Percentiles rank a stretch among this genome's conserved stretches.
Conservation (phyloP, 2,329 filamentous ascomycete species). For the Coniosporium tulheliwenetii region DNA sequence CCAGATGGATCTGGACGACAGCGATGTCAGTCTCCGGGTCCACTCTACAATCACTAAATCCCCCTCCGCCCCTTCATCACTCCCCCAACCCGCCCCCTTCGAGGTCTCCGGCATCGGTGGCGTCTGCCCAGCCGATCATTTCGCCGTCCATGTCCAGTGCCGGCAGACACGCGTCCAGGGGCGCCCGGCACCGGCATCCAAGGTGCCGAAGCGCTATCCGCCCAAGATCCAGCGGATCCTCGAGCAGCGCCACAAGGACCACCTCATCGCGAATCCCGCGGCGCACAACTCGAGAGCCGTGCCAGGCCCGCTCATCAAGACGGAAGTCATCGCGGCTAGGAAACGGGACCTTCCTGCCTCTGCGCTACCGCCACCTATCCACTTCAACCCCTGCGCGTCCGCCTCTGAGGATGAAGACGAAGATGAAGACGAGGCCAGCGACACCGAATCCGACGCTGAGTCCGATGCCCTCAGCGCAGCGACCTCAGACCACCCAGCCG, state of each 20-base stretch:
- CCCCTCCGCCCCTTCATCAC: constrained; percentile 6
- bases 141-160: constrained; percentile 33
- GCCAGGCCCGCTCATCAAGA: constrained; percentile 32
- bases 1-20: constrained; percentile 17
- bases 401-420: constrained; percentile 18
- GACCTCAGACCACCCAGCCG: constrained; percentile 8
- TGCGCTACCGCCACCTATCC: constrained; percentile 25
- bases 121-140: constrained; percentile 41
- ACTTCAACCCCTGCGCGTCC: constrained; percentile 18
- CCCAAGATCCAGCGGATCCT: not conserved
- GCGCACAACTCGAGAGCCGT: too few relatives aligned
- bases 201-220: too few relatives aligned
- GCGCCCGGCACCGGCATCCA: not conserved
- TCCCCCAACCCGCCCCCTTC: constrained; percentile 8
- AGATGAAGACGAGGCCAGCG: constrained; percentile 17
- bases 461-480: constrained; percentile 4
- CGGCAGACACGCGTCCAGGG: not conserved
- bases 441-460: constrained; percentile 19
- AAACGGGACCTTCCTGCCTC: constrained; percentile 41
- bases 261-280: not conserved
- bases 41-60: constrained; percentile 17
- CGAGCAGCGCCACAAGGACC: not conserved
- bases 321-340: constrained; percentile 54
- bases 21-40: constrained; percentile 18
- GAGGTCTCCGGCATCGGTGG: constrained; percentile 42